Evolutionary conservation across 352 stramenopile genomes (phyloP).

Genomic region (Globisporangium camurandrum): DNA sequence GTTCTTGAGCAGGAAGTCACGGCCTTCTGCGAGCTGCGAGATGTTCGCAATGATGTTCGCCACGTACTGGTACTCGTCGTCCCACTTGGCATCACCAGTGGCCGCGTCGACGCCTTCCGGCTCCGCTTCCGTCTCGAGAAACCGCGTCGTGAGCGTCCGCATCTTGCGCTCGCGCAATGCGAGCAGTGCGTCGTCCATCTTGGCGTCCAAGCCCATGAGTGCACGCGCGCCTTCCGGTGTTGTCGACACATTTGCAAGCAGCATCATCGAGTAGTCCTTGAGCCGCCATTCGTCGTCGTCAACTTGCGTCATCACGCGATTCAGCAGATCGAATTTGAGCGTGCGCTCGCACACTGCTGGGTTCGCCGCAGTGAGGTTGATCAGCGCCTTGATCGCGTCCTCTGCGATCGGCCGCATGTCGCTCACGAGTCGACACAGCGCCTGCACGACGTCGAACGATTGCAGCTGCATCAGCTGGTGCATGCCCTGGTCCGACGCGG

Average conservation of each 20-base stretch:
- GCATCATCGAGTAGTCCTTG: slow-evolving; percentile 85
- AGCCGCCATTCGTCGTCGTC: slow-evolving; percentile 77
- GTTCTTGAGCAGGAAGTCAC: slow-evolving; percentile 70
- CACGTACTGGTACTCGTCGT: slow-evolving; percentile 86
- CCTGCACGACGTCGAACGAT: slow-evolving; percentile 68
- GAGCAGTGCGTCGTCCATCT: slow-evolving; percentile 33
- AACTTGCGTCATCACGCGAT: slow-evolving; percentile 81
- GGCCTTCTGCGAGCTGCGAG: slow-evolving; percentile 71
- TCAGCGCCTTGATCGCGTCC: slow-evolving; percentile 82
- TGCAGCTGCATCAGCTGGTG: slow-evolving; percentile 68
- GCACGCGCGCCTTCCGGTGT: slow-evolving; percentile 54
- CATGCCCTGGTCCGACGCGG: slow-evolving; percentile 70
- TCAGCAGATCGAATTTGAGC: slow-evolving; percentile 76
- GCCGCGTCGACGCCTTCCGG: slow-evolving; percentile 60
- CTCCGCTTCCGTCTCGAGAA: slow-evolving; percentile 68
- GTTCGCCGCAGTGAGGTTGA: slow-evolving; percentile 80
- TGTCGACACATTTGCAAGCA: slow-evolving; percentile 77
- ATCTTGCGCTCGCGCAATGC: slow-evolving; percentile 76
- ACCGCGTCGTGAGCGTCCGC: slow-evolving; percentile 59
- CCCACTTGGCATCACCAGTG: slow-evolving; percentile 75
- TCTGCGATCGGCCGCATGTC: slow-evolving; percentile 80
- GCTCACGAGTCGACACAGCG: slow-evolving; percentile 71
- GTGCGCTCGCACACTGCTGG: slow-evolving; percentile 54
- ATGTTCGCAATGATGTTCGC: slow-evolving; percentile 83
- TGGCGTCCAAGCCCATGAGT: slow-evolving; percentile 39